Evolutionary conservation across 108 stramenopile genomes (phyloP).

Genomic region (Pseudonitzschia multiseries): DNA sequence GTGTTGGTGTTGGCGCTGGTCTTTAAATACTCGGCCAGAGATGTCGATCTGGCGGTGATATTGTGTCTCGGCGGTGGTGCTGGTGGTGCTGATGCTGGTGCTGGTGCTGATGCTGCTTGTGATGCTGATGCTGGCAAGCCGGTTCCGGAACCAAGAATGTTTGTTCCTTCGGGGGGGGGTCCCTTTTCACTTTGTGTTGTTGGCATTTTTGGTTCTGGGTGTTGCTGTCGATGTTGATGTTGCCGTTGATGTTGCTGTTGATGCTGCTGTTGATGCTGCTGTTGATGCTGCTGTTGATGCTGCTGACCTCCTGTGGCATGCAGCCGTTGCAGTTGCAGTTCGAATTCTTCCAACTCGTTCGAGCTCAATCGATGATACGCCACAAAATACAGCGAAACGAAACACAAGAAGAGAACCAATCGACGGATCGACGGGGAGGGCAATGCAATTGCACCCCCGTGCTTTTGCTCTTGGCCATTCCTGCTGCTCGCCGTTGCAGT

Average conservation of each 20-base stretch:
- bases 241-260: too few relatives aligned
- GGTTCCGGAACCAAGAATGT: neutral
- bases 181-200: too few relatives aligned
- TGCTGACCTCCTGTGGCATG: neutral
- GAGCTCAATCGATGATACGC: neutral
- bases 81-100: too few relatives aligned
- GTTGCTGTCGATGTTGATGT: too few relatives aligned
- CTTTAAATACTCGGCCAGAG: neutral
- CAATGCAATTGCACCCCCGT: neutral
- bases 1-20: neutral
- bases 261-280: too few relatives aligned
- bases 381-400: neutral
- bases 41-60: neutral
- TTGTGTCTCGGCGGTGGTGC: too few relatives aligned
- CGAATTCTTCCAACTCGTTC: neutral
- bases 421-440: neutral
- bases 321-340: neutral
- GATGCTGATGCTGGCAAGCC: neutral
- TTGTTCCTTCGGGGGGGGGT: too few relatives aligned
- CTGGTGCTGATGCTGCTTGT: too few relatives aligned
- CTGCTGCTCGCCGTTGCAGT: too few relatives aligned
- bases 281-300: neutral
- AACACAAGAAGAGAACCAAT: neutral
- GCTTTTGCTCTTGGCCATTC: slow-evolving; percentile 26
- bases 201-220: too few relatives aligned